Evolutionary conservation across 2,329 filamentous ascomycete genomes (phyloP), one percentile per base, ranked within the genome.

Genomic region (Trematosphaeria pertusa): DNA sequence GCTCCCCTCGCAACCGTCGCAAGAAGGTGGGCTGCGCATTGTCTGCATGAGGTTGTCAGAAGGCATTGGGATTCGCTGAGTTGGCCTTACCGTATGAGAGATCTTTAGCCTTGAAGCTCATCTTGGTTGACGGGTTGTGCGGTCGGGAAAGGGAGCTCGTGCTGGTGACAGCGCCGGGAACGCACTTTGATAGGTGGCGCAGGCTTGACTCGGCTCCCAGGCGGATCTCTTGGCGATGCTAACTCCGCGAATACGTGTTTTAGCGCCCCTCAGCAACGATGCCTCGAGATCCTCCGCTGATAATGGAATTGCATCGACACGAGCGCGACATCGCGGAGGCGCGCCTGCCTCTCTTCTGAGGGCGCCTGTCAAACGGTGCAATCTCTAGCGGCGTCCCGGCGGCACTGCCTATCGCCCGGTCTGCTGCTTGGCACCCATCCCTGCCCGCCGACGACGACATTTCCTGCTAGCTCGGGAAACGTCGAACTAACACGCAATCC

Each of bases 21-120:
- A 74, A 70, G 65, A 75, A 76, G 43, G 71, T 73, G 54, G 66
- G 77, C 62, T 73, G 77, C 59, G 69, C 84, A 72, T 56, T 81
- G 77, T 74, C 76, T 80, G 78, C 2, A n/a, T 5, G 4, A 14
- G 4, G 12, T 65, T 14, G 62, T 51, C 11, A 14, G 76, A 75
- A 20, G 78, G 78, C 36, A 17, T 15, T 11, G 3, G 8, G 12
- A 11, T 26, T 1, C 4, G 18, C 18, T 12, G 11, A 32, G 4
- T 4, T 35, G 28, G n/a, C 28, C 51, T 20, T 41, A 74, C 81
- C 78, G 78, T 89, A 91, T 47, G 80, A 79, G 37, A 91, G 80
- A 70, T 89, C 86, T 62, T 88, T 89, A 59, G 83, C 77, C 42
- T 84, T 89, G 65, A 89, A 73, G 50, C 73, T 76, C 74, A 78